Conservation (phyloP, 2,329 filamentous ascomycete genomes). For the Xenosphaeropsis pyriputrescens region DNA sequence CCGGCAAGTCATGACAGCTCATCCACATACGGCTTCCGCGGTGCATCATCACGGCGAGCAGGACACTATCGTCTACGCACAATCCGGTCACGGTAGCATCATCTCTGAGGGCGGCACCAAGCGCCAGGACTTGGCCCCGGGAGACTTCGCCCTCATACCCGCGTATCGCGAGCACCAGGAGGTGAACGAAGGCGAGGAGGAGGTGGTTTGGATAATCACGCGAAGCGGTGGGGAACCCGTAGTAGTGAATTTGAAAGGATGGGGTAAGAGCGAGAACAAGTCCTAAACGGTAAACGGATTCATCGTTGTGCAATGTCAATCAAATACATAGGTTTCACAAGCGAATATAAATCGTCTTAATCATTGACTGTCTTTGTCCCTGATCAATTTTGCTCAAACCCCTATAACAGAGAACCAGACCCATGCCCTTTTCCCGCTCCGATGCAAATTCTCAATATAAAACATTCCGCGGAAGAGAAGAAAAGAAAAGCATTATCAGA, state of each 20-base stretch:
- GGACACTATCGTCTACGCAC: conserved; percentile 55
- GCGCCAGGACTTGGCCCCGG: conserved; percentile 39
- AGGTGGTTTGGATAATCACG: conserved; percentile 51
- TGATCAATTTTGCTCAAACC: no score
- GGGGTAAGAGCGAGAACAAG: conserved; percentile 28
- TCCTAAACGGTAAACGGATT: no score
- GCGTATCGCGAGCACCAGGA: conserved; percentile 59
- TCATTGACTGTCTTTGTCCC: no score
- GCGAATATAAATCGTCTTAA: no score
- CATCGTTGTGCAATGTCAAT: no score
- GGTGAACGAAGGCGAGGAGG: conserved; percentile 47
- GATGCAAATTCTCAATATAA: no score
- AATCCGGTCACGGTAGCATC: conserved; percentile 44
- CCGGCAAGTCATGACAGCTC: conserved; percentile 41
- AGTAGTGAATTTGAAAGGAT: conserved; percentile 46
- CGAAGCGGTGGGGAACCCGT: conserved; percentile 44
- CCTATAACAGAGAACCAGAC: no score
- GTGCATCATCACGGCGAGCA: conserved; percentile 59
- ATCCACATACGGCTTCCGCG: conserved; percentile 43
- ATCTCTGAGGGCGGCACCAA: conserved; percentile 39
- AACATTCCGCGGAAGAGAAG: no score
- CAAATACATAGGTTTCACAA: no score
- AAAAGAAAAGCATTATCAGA: no score
- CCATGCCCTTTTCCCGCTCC: no score
- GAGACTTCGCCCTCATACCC: conserved; percentile 58